Percentiles rank a stretch among this genome's conserved stretches.
These are phyloP conservation scores for Heracleum sosnowskyi DNA, from an alignment of 129 eudicot genomes.

Conservation along the genomic window DNA sequence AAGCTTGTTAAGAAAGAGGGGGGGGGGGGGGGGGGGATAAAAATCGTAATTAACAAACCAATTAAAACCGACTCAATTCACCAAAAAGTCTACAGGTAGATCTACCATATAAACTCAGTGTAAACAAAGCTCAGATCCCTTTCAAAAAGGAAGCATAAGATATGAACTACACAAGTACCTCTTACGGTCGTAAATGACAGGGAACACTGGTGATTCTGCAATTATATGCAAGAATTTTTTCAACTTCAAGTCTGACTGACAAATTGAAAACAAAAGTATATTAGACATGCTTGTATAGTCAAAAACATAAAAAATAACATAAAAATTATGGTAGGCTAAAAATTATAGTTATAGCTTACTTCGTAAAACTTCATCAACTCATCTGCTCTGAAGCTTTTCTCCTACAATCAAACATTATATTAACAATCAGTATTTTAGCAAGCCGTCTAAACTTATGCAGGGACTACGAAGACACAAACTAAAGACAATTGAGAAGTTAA, in stretches of 20 bases:
- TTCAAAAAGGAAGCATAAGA: not conserved
- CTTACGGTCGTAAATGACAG: slow-evolving; percentile 71
- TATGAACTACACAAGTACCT: slow-evolving; percentile 39
- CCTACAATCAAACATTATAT: slow-evolving; percentile 27
- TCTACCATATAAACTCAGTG: not conserved
- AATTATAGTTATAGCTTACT: too few species aligned
- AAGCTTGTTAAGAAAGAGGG: not conserved
- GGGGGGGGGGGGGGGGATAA: not conserved
- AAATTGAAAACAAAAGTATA: slow-evolving; percentile 21
- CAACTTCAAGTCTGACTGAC: slow-evolving; percentile 86
- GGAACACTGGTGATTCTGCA: slow-evolving; percentile 78
- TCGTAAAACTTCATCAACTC: slow-evolving; percentile 80
- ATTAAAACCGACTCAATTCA: not conserved
- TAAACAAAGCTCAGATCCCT: not conserved
- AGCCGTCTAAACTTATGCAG: slow-evolving; percentile 4
- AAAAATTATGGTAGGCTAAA: too few species aligned
- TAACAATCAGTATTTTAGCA: slow-evolving; percentile 15
- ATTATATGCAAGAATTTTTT: slow-evolving; percentile 90
- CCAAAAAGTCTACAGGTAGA: not conserved
- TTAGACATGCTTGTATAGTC: not conserved
- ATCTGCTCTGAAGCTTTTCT: slow-evolving; percentile 59
- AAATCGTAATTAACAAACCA: not conserved
- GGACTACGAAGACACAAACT: not conserved
- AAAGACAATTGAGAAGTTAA: not conserved
- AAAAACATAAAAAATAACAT: not conserved